Conservation (phyloP, 257 asterid genomes). For the Forsythia viridissima region DNA sequence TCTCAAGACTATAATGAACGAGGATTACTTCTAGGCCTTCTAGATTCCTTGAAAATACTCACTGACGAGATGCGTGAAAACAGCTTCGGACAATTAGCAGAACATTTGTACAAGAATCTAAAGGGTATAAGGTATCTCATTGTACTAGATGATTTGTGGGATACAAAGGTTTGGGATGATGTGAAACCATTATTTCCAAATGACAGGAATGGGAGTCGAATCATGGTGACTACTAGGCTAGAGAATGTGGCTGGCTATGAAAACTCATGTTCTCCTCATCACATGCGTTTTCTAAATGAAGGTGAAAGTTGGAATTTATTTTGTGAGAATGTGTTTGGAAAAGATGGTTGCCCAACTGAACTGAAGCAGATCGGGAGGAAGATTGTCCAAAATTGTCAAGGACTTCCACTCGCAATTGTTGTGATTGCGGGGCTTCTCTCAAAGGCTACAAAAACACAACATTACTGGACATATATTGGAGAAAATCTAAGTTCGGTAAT, state of each 20-base stretch:
- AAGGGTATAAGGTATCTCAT: slow-evolving; percentile 31
- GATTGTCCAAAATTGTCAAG: too few species aligned
- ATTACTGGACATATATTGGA: too few species aligned
- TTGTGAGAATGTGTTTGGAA: neutral
- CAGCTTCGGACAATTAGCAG: neutral
- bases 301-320: slow-evolving; percentile 30
- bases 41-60: neutral
- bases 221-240: slow-evolving; percentile 33
- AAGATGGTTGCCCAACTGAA: slow-evolving; percentile 1
- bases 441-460: too few species aligned
- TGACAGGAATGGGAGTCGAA: slow-evolving; percentile 24
- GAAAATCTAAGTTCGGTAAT: too few species aligned
- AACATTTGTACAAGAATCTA: slow-evolving; percentile 10
- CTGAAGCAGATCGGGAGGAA: too few species aligned
- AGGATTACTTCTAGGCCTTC: slow-evolving; percentile 4
- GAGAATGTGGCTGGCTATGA: neutral
- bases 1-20: neutral
- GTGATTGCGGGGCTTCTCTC: too few species aligned
- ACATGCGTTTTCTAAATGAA: slow-evolving; percentile 1
- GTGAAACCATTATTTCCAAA: slow-evolving; percentile 20
- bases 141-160: slow-evolving; percentile 45
- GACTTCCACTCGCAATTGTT: too few species aligned
- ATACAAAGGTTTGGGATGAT: neutral
- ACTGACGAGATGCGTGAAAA: neutral
- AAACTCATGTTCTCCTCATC: neutral